A percentile compares a stretch with the other conserved stretches of the same genome.
phyloP scores from a whole-genome alignment of 1,284 basidiomycete genomes.

The Heterobasidion parviporum region DNA sequence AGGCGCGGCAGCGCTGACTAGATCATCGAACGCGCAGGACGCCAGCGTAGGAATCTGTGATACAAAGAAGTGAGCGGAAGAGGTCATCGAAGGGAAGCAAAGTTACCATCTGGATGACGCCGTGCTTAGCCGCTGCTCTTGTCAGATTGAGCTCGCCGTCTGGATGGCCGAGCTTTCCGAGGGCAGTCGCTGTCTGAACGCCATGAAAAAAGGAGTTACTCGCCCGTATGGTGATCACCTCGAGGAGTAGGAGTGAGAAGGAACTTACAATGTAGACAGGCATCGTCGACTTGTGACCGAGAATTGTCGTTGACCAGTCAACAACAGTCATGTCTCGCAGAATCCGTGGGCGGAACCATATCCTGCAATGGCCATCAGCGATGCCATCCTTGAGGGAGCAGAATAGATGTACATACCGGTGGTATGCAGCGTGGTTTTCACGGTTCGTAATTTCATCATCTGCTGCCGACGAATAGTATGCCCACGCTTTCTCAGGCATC shows the following conservation, averaged over 20 bases:
- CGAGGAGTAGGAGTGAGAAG: background rate
- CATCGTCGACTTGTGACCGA: conserved; percentile 67
- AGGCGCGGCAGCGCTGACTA: conserved; percentile 71
- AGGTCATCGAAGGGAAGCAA: background rate
- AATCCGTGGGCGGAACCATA: conserved; percentile 92
- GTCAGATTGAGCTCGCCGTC: conserved; percentile 89
- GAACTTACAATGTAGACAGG: conserved; percentile 63
- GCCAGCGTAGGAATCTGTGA: conserved; percentile 67
- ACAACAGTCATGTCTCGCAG: conserved; percentile 78
- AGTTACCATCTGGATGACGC: conserved; percentile 82
- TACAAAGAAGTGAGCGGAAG: background rate
- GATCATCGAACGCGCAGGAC: conserved; percentile 85
- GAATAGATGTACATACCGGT: conserved; percentile 40
- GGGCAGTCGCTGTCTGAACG: conserved; percentile 61
- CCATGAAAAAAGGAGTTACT: background rate
- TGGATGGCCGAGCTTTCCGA: conserved; percentile 90
- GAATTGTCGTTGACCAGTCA: conserved; percentile 76
- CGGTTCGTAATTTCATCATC: conserved; percentile 86
- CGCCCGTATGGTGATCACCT: background rate
- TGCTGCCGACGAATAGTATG: conserved; percentile 82
- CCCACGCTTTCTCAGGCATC: conserved; percentile 80
- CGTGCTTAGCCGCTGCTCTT: conserved; percentile 71
- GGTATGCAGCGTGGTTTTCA: conserved; percentile 85
- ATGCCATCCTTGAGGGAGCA: background rate
- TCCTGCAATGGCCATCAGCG: conserved; percentile 29